Percentiles rank a stretch among this genome's conserved stretches.
These are phyloP conservation scores for Rhinocladiella similis DNA, from an alignment of 2,329 filamentous ascomycete species.

Conservation along the genomic window DNA sequence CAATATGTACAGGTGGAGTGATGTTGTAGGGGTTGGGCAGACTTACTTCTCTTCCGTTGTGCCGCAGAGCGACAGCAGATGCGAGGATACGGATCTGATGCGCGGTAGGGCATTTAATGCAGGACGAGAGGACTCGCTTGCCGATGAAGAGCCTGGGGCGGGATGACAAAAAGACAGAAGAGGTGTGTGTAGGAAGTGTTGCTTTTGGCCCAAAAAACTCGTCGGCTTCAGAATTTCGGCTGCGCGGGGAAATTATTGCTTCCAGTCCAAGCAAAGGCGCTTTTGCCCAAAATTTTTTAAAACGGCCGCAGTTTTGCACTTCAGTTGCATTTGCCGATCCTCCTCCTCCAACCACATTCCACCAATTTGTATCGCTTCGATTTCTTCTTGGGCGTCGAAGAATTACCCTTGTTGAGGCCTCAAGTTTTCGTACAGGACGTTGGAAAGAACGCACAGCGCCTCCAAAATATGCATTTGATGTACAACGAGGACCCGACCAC, in stretches of 20 bases:
- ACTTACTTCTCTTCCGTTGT: constrained; percentile 24
- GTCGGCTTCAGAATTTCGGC: not conserved
- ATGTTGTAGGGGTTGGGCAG: constrained; percentile 18
- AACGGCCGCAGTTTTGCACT: not conserved
- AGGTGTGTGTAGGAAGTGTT: not conserved
- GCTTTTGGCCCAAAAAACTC: constrained; percentile 1
- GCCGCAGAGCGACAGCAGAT: constrained; percentile 13
- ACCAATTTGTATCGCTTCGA: constrained; percentile 7
- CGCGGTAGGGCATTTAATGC: not conserved
- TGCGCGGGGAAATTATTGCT: constrained; percentile 11
- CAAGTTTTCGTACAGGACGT: not conserved
- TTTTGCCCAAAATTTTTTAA: no score
- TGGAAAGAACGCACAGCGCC: not conserved
- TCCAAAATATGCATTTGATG: constrained; percentile 66
- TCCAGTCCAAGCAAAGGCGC: no score
- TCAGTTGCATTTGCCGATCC: constrained; percentile 11
- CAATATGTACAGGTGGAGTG: constrained; percentile 21
- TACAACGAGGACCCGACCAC: constrained; percentile 74
- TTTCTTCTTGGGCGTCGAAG: not conserved
- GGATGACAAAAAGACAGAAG: not conserved
- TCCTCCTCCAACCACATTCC: constrained; percentile 21
- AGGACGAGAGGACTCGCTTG: not conserved
- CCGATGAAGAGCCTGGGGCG: not conserved
- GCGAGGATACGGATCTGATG: not conserved
- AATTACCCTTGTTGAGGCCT: not conserved